Evolutionary conservation across 2,329 filamentous ascomycete genomes (phyloP).

Genomic region (Verticillium albo-atrum): DNA sequence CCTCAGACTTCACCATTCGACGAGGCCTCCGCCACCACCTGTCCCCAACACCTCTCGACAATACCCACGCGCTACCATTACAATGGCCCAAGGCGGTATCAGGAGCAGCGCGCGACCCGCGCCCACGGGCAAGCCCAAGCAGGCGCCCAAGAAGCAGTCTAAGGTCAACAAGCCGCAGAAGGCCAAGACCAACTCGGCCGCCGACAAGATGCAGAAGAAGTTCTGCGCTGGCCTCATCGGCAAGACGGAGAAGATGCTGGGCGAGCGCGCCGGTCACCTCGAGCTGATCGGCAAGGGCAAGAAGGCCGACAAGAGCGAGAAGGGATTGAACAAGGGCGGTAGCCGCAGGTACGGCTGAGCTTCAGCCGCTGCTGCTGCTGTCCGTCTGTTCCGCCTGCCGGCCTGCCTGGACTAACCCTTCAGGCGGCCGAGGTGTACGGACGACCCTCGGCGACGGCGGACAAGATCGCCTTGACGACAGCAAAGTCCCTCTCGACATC

Average conservation of each 20-base stretch:
- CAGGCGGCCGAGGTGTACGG: background rate
- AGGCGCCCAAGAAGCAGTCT: slow-evolving; percentile 28
- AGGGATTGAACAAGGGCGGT: slow-evolving; percentile 38
- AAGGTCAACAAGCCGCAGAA: slow-evolving; percentile 47
- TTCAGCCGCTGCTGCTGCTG: background rate
- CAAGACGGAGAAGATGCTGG: slow-evolving; percentile 53
- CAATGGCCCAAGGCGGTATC: slow-evolving; percentile 51
- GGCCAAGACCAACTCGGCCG: slow-evolving; percentile 31
- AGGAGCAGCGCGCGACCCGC: slow-evolving; percentile 41
- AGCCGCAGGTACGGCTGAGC: slow-evolving; percentile 45
- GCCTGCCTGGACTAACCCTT: background rate
- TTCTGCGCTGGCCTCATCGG: slow-evolving; percentile 49
- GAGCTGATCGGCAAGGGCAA: slow-evolving; percentile 56
- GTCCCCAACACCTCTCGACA: slow-evolving; percentile 8
- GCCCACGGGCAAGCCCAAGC: slow-evolving; percentile 29
- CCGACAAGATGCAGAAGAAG: slow-evolving; percentile 52
- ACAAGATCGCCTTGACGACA: slow-evolving; percentile 61
- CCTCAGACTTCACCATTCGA: background rate
- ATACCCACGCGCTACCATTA: background rate
- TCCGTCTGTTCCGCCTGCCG: background rate
- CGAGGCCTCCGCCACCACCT: background rate
- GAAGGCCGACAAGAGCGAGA: slow-evolving; percentile 36
- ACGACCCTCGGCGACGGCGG: slow-evolving; percentile 34
- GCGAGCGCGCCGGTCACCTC: slow-evolving; percentile 54
- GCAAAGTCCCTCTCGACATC: slow-evolving; percentile 62